phyloP scores from a whole-genome alignment of 116 monocot genomes.

The Posidonia oceanica region DNA sequence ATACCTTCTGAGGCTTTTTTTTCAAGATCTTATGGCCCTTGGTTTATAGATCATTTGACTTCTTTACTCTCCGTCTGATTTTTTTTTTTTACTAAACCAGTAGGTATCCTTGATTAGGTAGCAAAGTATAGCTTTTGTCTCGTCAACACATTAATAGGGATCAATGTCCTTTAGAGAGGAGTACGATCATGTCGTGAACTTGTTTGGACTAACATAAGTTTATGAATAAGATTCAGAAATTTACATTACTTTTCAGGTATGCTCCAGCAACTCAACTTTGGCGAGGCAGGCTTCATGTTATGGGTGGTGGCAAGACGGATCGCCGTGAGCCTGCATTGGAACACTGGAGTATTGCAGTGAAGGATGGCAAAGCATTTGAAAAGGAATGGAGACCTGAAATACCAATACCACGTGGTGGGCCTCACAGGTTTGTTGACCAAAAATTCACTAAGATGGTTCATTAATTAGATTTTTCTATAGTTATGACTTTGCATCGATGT shows the following conservation, averaged over 20 bases:
- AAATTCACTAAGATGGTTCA: neutral
- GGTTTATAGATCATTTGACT: too few relatives aligned
- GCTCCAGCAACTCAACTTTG: conserved; percentile 98
- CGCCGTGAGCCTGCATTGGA: conserved; percentile 72
- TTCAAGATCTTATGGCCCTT: too few relatives aligned
- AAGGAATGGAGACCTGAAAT: conserved; percentile 73
- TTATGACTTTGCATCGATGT: too few relatives aligned
- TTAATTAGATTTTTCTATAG: neutral
- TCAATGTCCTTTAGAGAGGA: too few relatives aligned
- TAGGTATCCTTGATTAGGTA: too few relatives aligned
- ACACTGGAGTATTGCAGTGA: conserved; percentile 95
- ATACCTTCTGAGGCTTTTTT: too few relatives aligned
- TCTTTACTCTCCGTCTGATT: too few relatives aligned
- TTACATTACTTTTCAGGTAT: conserved; percentile 34
- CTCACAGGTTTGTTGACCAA: conserved; percentile 52
- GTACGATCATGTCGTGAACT: neutral
- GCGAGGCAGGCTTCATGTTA: conserved; percentile 94
- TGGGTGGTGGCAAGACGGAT: conserved; percentile 96
- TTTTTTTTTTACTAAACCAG: too few relatives aligned
- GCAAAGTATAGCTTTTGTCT: too few relatives aligned
- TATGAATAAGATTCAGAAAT: neutral
- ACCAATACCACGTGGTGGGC: conserved; percentile 91
- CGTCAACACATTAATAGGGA: too few relatives aligned
- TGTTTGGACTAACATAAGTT: neutral
- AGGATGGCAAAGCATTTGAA: conserved; percentile 88